A percentile compares a stretch with the other conserved stretches of the same genome.
Evolutionary conservation across 164 flowering plant species (phyloP).

Genomic region (Liquidambar formosana): DNA sequence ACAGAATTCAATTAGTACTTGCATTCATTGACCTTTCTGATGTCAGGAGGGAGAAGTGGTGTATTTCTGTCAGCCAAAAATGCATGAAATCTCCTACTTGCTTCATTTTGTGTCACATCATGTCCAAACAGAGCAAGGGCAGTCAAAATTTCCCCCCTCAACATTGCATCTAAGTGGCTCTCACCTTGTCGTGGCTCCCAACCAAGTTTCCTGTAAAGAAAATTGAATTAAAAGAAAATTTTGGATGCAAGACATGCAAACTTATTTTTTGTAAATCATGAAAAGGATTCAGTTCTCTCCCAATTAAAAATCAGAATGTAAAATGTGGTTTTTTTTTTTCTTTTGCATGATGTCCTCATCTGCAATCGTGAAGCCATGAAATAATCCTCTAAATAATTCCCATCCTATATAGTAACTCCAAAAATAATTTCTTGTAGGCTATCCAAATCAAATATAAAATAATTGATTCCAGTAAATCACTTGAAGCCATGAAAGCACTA

Average conservation of each 20-base stretch:
- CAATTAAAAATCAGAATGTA: neutral
- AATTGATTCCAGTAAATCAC: no score
- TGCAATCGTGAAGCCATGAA: no score
- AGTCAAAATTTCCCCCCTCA: conserved; percentile 78
- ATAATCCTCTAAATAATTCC: no score
- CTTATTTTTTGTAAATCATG: neutral
- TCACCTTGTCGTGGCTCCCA: conserved; percentile 84
- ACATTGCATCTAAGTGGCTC: conserved; percentile 78
- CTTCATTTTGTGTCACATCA: conserved; percentile 61
- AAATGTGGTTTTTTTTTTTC: neutral
- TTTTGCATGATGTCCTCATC: no score
- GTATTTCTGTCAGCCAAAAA: conserved; percentile 75
- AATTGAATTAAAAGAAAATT: conserved; percentile 1
- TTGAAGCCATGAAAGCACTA: neutral
- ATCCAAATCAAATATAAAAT: no score
- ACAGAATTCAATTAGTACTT: neutral
- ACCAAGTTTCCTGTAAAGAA: conserved; percentile 67
- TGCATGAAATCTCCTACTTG: conserved; percentile 60
- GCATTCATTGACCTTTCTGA: conserved; percentile 58
- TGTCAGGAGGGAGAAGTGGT: conserved; percentile 71
- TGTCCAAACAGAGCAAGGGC: conserved; percentile 76
- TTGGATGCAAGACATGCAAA: neutral
- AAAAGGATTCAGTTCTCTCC: neutral
- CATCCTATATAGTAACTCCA: no score
- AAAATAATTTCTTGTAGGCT: no score